These are phyloP conservation scores for Hyaloscypha hepaticicola DNA, from an alignment of 495 filamentous ascomycete genomes.

Conservation along the genomic window DNA sequence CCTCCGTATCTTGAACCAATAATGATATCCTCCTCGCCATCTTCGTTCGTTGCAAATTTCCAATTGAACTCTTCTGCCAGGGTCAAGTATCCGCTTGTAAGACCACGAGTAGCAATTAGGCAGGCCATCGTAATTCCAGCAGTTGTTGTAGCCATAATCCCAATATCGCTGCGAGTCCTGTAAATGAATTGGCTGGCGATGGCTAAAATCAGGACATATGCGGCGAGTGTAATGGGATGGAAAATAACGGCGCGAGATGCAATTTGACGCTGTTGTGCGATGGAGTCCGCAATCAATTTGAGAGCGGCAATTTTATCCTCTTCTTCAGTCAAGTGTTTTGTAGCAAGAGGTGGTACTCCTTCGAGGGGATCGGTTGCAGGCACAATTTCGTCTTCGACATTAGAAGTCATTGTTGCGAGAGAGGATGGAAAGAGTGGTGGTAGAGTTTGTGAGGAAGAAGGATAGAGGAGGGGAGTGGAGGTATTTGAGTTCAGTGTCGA, in stretches of 20 bases:
- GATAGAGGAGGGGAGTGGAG: slow-evolving; percentile 31
- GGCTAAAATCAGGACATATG: slow-evolving; percentile 39
- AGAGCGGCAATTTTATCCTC: slow-evolving; percentile 46
- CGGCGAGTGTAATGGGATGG: slow-evolving; percentile 46
- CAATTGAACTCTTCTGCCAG: slow-evolving; percentile 53
- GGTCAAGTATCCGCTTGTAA: slow-evolving; percentile 48
- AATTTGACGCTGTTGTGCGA: slow-evolving; percentile 62
- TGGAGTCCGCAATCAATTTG: slow-evolving; percentile 53
- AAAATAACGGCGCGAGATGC: slow-evolving; percentile 53
- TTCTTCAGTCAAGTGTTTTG: slow-evolving; percentile 28
- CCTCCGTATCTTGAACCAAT: slow-evolving; percentile 55
- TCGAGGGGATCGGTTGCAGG: slow-evolving; percentile 43
- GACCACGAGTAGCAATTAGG: slow-evolving; percentile 40
- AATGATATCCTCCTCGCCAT: slow-evolving; percentile 42
- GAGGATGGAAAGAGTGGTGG: slow-evolving; percentile 42
- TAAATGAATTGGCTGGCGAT: slow-evolving; percentile 37
- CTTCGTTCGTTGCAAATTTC: slow-evolving; percentile 45
- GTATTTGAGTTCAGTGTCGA: slow-evolving; percentile 28
- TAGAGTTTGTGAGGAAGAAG: slow-evolving; percentile 29
- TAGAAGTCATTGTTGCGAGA: slow-evolving; percentile 37
- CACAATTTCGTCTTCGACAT: slow-evolving; percentile 25
- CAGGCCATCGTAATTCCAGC: slow-evolving; percentile 46
- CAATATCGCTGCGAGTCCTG: slow-evolving; percentile 31
- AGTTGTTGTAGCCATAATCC: slow-evolving; percentile 41
- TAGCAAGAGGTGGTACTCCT: slow-evolving; percentile 37